Evolutionary conservation across 106 monocot species (phyloP).

Genomic region (Dendrobium chrysotoxum): DNA sequence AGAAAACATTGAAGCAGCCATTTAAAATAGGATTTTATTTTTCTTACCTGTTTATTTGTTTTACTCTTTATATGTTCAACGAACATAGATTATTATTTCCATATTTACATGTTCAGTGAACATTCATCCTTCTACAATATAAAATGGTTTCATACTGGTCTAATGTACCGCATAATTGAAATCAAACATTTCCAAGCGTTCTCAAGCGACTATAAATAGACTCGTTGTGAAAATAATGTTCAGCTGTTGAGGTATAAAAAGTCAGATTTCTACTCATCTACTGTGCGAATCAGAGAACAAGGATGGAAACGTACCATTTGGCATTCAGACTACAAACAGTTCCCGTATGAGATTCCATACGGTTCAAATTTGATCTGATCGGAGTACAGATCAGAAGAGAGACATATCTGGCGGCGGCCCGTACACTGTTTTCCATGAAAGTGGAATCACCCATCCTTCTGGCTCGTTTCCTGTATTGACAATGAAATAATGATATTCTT

Average conservation of each 20-base stretch:
- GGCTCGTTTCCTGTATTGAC: neutral
- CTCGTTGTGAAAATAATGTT: neutral
- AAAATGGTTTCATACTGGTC: too few species aligned
- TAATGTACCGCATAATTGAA: too few species aligned
- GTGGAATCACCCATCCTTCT: slow-evolving; percentile 34
- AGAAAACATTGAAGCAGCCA: too few species aligned
- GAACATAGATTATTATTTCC: too few species aligned
- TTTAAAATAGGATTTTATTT: too few species aligned
- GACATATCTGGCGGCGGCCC: slow-evolving; percentile 44
- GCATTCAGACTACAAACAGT: neutral
- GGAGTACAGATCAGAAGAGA: slow-evolving; percentile 14
- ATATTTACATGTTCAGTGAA: too few species aligned
- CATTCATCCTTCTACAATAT: too few species aligned
- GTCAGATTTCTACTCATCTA: neutral
- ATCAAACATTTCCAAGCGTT: too few species aligned
- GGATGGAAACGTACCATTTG: neutral
- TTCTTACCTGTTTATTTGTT: too few species aligned
- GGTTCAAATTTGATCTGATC: neutral
- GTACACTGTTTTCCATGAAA: slow-evolving; percentile 45
- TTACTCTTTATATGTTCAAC: too few species aligned
- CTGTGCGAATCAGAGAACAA: neutral
- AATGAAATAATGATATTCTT: neutral
- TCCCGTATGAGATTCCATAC: neutral
- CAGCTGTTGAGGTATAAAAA: neutral
- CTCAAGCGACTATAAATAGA: neutral